A percentile compares a stretch with the other conserved stretches of the same genome.
Conservation (phyloP, 2,329 filamentous ascomycete genomes). For the Neoarthrinium moseri region DNA sequence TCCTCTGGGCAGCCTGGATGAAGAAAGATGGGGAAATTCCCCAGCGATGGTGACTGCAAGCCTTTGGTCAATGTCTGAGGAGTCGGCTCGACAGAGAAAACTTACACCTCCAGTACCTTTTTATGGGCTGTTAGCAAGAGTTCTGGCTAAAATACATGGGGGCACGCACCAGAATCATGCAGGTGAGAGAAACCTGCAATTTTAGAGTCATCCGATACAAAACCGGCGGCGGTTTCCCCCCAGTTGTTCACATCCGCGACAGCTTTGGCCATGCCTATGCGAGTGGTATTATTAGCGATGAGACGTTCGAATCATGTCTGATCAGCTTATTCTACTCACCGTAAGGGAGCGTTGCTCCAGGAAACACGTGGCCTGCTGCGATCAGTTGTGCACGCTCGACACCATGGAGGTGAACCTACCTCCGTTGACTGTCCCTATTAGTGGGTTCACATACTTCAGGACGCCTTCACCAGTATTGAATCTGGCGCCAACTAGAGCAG, state of each 20-base stretch:
- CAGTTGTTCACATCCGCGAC: conserved; percentile 26
- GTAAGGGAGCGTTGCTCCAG: conserved; percentile 31
- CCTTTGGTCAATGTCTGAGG: not conserved
- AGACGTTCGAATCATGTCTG: not conserved
- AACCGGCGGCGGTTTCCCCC: conserved; percentile 28
- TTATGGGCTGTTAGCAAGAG: not conserved
- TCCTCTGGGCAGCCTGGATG: conserved; percentile 49
- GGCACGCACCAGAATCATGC: conserved; percentile 28
- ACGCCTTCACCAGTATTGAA: conserved; percentile 13
- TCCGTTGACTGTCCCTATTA: conserved; percentile 30
- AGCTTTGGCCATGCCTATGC: conserved; percentile 31
- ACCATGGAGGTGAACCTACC: conserved; percentile 15
- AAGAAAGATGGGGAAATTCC: conserved; percentile 53
- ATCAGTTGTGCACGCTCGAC: conserved; percentile 12
- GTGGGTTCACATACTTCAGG: conserved; percentile 26
- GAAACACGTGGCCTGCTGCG: conserved; percentile 30
- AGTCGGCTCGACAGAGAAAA: no score
- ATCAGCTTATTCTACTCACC: conserved; percentile 16
- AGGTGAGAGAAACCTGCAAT: conserved; percentile 31
- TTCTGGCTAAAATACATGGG: not conserved
- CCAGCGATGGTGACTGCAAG: conserved; percentile 40
- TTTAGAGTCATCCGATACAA: conserved; percentile 29
- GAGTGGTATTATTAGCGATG: conserved; percentile 10
- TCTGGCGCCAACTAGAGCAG: conserved; percentile 14
- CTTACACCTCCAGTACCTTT: conserved; percentile 31